Evolutionary conservation across 768 basidiomycete species (phyloP), one percentile per base, ranked within the genome.

Genomic region (Lyophyllum semitale): DNA sequence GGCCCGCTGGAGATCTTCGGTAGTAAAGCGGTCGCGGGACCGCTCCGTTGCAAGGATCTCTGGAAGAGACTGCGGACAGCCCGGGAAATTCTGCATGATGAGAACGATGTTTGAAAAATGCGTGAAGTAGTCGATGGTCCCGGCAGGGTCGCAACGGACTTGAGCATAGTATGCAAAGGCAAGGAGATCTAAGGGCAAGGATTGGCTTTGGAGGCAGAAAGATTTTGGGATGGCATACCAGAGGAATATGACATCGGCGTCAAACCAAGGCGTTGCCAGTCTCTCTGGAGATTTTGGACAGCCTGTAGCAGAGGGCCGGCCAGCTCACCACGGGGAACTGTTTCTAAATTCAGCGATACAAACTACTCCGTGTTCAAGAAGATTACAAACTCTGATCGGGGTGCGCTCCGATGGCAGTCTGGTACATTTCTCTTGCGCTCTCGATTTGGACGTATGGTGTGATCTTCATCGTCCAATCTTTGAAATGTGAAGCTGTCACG

Each of bases 121-220:
- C 2, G 82, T 79, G 68, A 90, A 92, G 67, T 91, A 88, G 13
- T 71, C 66, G 4, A 83, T 59, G 0, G 90, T 92, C 33, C 77
- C 71, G 3, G 69, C 73, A 27, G 90, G 89, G 63, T 93, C 85
- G 68, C 92, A 94, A 55, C 90, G 87, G 64, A 84, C 88, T 68
- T 93, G 90, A 0, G 89, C 86, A 52, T 86, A 70, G 63, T 93
- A 94, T 1, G 85, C 90, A 66, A 91, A 93, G n/a, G 75, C 74
- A 50, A 94, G 77, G 12, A 91, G 73, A 22, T 88, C 91, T 93
- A n/a, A 20, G 5, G 43, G 60, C 25, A 15, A 35, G 26, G 38
- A 55, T 57, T 32, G 48, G 45, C 44, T 41, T 22, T 13, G 30
- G 37, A 9, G 29, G 55, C n/a, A 33, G 44, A 9, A 20, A 27